A percentile compares a stretch with the other conserved stretches of the same genome.
Evolutionary conservation across 108 stramenopile species (phyloP).

Genomic region (Nitzschia sp.): DNA sequence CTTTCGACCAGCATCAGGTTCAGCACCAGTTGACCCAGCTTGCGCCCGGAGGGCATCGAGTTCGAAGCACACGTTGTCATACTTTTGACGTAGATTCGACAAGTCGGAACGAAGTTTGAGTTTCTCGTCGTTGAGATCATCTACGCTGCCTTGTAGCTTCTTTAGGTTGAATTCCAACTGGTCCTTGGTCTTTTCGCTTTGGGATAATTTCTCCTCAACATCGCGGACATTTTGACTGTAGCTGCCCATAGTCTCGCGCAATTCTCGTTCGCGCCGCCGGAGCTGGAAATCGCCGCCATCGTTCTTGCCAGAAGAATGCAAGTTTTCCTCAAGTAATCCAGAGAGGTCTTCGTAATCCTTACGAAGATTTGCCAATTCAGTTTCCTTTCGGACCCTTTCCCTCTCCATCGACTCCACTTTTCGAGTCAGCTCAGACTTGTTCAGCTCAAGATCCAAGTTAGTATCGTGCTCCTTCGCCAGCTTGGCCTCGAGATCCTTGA

Average conservation of each 20-base stretch:
- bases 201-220: constrained; percentile 17
- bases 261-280: constrained; percentile 16
- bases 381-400: constrained; percentile 26
- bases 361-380: constrained; percentile 28
- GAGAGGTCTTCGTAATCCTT: constrained; percentile 29
- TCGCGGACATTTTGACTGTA: constrained; percentile 19
- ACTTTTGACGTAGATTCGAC: constrained; percentile 18
- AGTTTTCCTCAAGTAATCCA: constrained; percentile 29
- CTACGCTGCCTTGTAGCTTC: constrained; percentile 19
- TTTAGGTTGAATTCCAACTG: constrained; percentile 20
- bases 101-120: constrained; percentile 15
- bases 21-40: neutral
- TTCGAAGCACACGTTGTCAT: constrained; percentile 10
- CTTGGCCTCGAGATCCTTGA: constrained; percentile 17
- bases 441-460: neutral
- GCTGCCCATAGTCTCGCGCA: constrained; percentile 14
- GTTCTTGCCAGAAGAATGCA: constrained; percentile 30
- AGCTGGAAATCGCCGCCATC: constrained; percentile 13
- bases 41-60: constrained; percentile 5
- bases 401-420: constrained; percentile 5
- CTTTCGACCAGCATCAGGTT: constrained; percentile 30
- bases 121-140: constrained; percentile 35
- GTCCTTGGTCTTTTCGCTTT: constrained; percentile 22
- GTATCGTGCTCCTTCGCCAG: constrained; percentile 14
- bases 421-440: constrained; percentile 10